phyloP scores from a whole-genome alignment of 2,329 filamentous ascomycete species.

The Karstenula rhodostoma region DNA sequence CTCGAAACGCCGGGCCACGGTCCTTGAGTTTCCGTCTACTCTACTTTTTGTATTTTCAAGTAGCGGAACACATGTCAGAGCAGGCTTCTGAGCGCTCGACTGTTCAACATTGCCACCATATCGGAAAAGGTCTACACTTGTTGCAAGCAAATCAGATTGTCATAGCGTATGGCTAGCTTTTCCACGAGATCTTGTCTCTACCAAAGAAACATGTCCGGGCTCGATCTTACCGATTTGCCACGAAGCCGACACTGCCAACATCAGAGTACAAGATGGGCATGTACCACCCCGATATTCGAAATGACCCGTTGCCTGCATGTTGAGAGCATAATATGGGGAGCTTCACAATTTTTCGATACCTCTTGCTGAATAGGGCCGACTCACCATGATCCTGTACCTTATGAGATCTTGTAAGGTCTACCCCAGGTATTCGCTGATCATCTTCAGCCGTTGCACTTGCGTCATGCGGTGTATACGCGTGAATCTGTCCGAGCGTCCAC shows the following conservation, averaged over 20 bases:
- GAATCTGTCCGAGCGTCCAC: constrained; percentile 26
- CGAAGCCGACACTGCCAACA: constrained; percentile 27
- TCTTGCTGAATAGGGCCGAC: constrained; percentile 35
- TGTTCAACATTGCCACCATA: not conserved
- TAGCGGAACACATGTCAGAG: constrained; percentile 1
- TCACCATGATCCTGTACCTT: constrained; percentile 36
- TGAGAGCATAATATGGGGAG: constrained; percentile 33
- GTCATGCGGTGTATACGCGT: constrained; percentile 26
- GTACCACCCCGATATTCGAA: constrained; percentile 25
- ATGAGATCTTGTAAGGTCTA: constrained; percentile 28
- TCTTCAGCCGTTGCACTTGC: constrained; percentile 22
- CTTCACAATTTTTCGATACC: constrained; percentile 37
- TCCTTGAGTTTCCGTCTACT: constrained; percentile 6
- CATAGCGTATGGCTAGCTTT: not conserved
- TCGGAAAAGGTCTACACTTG: not conserved
- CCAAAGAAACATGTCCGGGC: not conserved
- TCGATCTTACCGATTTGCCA: constrained; percentile 24
- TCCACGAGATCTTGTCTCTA: not conserved
- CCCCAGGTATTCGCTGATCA: constrained; percentile 18
- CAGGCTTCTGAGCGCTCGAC: not conserved
- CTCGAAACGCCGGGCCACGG: constrained; percentile 16
- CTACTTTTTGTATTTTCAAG: constrained; percentile 6
- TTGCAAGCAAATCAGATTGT: not conserved
- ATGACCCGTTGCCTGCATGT: constrained; percentile 18
- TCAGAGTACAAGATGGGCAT: constrained; percentile 26